Conservation (phyloP, 768 basidiomycete genomes). For the Glaciozyma antarctica region DNA sequence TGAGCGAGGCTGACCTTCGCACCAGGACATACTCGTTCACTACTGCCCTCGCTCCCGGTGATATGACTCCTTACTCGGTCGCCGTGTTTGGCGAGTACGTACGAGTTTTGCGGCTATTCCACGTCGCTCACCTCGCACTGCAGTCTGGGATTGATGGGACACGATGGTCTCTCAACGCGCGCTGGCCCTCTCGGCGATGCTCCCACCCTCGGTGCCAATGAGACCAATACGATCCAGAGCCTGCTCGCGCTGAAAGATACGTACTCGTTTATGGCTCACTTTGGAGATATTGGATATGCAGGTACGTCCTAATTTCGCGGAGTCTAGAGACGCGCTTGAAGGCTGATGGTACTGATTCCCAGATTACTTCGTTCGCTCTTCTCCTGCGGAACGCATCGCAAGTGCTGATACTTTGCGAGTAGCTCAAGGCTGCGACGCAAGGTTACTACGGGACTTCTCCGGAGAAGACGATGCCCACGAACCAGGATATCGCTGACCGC, state of each 20-base stretch:
- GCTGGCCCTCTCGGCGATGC: constrained; percentile 15
- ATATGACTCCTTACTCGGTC: constrained; percentile 9
- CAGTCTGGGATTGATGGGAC: constrained; percentile 18
- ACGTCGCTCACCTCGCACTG: neutral
- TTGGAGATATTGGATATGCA: constrained; percentile 11
- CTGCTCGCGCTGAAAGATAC: constrained; percentile 13
- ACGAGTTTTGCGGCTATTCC: neutral
- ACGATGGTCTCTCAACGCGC: constrained; percentile 22
- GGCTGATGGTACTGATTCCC: too few relatives aligned
- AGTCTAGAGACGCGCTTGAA: too few relatives aligned
- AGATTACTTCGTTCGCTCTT: neutral
- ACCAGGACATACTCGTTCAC: constrained; percentile 19
- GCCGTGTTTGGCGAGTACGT: constrained; percentile 12
- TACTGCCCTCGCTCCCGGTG: constrained; percentile 18
- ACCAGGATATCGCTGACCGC: constrained; percentile 6
- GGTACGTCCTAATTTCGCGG: neutral
- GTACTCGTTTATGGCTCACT: constrained; percentile 10
- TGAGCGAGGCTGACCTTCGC: neutral
- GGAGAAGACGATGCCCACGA: constrained; percentile 4
- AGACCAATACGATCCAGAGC: constrained; percentile 30
- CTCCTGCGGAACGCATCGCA: neutral
- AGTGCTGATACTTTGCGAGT: too few relatives aligned
- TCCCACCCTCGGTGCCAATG: constrained; percentile 7
- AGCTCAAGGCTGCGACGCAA: constrained; percentile 7
- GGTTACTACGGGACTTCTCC: neutral